Evolutionary conservation across 176 grass and related monocot species (phyloP).

Genomic region (Paspalum notatum): DNA sequence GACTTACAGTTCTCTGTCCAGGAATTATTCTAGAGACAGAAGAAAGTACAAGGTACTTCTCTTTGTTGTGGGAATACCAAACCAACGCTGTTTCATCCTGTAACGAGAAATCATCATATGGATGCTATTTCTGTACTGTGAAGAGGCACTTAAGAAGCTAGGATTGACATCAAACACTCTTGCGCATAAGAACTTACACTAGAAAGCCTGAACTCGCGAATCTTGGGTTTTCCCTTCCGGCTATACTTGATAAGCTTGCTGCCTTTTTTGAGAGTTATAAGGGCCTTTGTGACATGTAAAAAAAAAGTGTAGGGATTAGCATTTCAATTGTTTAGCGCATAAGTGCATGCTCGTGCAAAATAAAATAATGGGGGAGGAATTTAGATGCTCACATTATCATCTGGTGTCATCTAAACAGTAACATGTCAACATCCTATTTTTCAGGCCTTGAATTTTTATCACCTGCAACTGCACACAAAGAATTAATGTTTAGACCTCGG

Average conservation of each 20-base stretch:
- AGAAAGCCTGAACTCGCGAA: conserved; percentile 71
- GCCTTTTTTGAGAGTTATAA: conserved; percentile 67
- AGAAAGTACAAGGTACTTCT: conserved; percentile 68
- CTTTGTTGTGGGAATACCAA: conserved; percentile 84
- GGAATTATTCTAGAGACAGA: conserved; percentile 76
- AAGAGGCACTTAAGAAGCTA: background rate
- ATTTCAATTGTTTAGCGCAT: background rate
- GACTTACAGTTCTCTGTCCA: conserved; percentile 91
- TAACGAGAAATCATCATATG: conserved; percentile 15
- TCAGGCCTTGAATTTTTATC: conserved; percentile 20
- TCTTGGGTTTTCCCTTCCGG: conserved; percentile 73
- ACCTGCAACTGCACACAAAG: conserved; percentile 34
- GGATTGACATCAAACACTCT: background rate
- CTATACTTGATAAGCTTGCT: conserved; percentile 66
- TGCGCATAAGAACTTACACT: conserved; percentile 50
- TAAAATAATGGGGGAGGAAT: background rate
- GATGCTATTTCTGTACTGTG: background rate
- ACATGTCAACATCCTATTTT: conserved; percentile 66
- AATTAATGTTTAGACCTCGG: background rate
- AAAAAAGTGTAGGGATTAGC: background rate
- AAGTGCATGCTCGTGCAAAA: conserved; percentile 5
- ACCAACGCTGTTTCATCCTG: conserved; percentile 79
- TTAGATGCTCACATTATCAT: conserved; percentile 53
- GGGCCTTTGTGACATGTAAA: conserved; percentile 35
- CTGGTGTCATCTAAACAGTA: conserved; percentile 64